phyloP scores from a whole-genome alignment of 305 asterid species.

The Ilex paraguariensis region DNA sequence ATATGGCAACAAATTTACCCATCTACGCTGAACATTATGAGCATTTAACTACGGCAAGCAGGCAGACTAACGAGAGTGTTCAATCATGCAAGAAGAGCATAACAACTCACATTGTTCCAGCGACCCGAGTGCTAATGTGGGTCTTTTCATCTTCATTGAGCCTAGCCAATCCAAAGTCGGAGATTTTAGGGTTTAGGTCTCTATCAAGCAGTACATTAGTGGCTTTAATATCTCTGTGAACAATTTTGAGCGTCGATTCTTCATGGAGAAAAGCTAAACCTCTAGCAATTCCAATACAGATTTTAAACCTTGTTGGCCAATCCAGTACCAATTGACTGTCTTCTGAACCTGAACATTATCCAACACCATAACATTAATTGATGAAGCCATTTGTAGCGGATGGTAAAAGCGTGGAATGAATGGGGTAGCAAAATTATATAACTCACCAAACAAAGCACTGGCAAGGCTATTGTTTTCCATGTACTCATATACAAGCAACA shows the following conservation, averaged over 20 bases:
- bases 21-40: too few species aligned
- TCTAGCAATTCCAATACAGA: conserved; percentile 77
- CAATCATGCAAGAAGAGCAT: neutral
- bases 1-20: too few species aligned
- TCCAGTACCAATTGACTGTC: conserved; percentile 55
- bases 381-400: neutral
- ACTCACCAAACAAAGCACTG: conserved; percentile 54
- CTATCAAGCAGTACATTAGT: conserved; percentile 81
- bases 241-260: conserved; percentile 81
- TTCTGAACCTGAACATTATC: conserved; percentile 32
- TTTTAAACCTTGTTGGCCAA: conserved; percentile 79
- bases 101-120: conserved; percentile 84
- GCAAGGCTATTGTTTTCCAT: conserved; percentile 99
- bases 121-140: conserved; percentile 88
- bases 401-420: neutral
- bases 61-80: neutral
- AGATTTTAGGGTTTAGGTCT: conserved; percentile 74
- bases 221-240: conserved; percentile 94
- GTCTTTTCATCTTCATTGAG: conserved; percentile 81
- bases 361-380: conserved; percentile 4
- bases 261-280: conserved; percentile 92
- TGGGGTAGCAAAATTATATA: neutral
- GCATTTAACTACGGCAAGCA: too few species aligned
- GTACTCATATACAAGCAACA: conserved; percentile 80
- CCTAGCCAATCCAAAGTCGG: conserved; percentile 94